phyloP scores from a whole-genome alignment of 345 rosid species.

The Salix purpurea region DNA sequence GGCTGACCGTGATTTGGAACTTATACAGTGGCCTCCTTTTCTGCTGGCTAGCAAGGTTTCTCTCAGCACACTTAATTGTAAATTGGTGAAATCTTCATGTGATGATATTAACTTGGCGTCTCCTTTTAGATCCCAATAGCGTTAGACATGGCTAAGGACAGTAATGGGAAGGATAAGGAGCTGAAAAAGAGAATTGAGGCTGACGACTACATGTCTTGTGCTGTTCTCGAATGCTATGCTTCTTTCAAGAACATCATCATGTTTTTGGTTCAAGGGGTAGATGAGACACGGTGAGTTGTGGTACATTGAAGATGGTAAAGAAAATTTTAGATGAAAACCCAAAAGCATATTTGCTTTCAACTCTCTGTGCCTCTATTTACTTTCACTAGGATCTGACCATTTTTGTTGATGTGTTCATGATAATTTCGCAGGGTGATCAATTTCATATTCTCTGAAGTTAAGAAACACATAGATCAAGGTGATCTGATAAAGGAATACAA shows the following conservation, averaged over 20 bases:
- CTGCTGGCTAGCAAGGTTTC: constrained; percentile 95
- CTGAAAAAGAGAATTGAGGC: constrained; percentile 72
- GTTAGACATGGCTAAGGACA: constrained; percentile 98
- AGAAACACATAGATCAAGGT: constrained; percentile 37
- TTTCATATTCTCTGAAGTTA: constrained; percentile 55
- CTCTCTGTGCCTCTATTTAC: background rate
- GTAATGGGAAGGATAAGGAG: constrained; percentile 86
- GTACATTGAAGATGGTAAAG: background rate
- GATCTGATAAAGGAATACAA: constrained; percentile 50
- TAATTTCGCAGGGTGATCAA: constrained; percentile 66
- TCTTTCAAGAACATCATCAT: constrained; percentile 76
- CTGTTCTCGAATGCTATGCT: constrained; percentile 93
- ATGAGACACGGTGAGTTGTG: constrained; percentile 63
- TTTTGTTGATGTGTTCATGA: constrained; percentile 8
- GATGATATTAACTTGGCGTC: constrained; percentile 7
- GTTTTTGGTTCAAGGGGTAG: constrained; percentile 67
- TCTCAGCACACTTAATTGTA: background rate
- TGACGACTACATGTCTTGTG: constrained; percentile 83
- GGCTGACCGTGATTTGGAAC: constrained; percentile 90
- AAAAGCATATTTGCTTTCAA: background rate
- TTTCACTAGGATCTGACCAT: constrained; percentile 8
- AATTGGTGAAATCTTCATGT: constrained; percentile 5
- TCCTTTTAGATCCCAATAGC: constrained; percentile 85
- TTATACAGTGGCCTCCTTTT: constrained; percentile 97
- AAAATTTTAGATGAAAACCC: background rate